A percentile compares a stretch with the other conserved stretches of the same genome.
Conservation (phyloP, 805 yeast genomes). For the Barnettozyma pratensis region DNA sequence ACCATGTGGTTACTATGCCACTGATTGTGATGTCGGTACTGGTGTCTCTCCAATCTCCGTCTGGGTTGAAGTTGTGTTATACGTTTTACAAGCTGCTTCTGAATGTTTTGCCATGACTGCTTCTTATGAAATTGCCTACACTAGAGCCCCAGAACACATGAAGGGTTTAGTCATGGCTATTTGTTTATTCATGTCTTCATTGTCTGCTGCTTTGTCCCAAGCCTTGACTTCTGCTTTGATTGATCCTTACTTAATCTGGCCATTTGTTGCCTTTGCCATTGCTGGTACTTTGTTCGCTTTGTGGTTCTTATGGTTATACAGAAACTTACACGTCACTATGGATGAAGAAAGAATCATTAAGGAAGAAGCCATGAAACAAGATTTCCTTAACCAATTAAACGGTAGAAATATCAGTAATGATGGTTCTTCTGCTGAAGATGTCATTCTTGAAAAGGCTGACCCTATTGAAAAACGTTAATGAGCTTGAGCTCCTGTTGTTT, state of each 20-base stretch:
- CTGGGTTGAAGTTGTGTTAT: conserved; percentile 61
- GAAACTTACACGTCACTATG: conserved; percentile 13
- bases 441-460: neutral
- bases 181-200: conserved; percentile 63
- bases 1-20: conserved; percentile 64
- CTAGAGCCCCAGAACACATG: conserved; percentile 65
- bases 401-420: neutral
- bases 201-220: conserved; percentile 71
- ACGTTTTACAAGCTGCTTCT: conserved; percentile 62
- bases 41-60: conserved; percentile 43
- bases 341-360: conserved; percentile 6
- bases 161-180: conserved; percentile 38
- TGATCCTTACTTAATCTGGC: conserved; percentile 67
- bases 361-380: conserved; percentile 2
- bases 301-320: conserved; percentile 36
- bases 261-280: conserved; percentile 55
- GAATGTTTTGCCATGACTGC: conserved; percentile 77
- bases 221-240: conserved; percentile 63
- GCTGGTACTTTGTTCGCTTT: conserved; percentile 55
- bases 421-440: neutral
- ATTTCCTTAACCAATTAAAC: neutral
- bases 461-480: neutral
- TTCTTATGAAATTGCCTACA: conserved; percentile 80
- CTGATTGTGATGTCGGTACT: conserved; percentile 35
- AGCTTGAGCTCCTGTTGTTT: neutral